These are phyloP conservation scores for Gossypium aridum DNA, from an alignment of 441 rosid species.

Conservation along the genomic window DNA sequence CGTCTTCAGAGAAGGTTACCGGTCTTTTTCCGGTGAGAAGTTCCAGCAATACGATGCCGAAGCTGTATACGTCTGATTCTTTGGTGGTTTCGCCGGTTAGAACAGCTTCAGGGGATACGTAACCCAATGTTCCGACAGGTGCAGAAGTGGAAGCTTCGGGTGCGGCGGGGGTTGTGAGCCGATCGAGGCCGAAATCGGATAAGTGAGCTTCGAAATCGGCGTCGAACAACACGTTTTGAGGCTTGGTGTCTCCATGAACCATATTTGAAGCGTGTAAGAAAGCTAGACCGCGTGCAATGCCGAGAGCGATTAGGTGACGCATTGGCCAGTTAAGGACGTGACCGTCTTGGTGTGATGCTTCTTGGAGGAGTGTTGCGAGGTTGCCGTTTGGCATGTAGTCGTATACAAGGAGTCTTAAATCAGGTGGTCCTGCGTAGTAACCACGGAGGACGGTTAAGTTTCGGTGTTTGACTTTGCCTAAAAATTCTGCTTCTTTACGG, in stretches of 20 bases:
- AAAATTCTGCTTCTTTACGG: slow-evolving; percentile 76
- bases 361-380: slow-evolving; percentile 88
- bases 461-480: slow-evolving; percentile 81
- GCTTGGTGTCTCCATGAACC: slow-evolving; percentile 72
- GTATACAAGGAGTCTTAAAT: slow-evolving; percentile 72
- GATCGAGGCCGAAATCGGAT: slow-evolving; percentile 58
- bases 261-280: slow-evolving; percentile 80
- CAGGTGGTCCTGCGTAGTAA: slow-evolving; percentile 79
- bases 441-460: slow-evolving; percentile 92
- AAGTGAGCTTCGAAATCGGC: slow-evolving; percentile 75
- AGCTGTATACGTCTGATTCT: slow-evolving; percentile 90
- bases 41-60: slow-evolving; percentile 93
- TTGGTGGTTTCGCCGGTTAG: slow-evolving; percentile 59
- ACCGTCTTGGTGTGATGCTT: slow-evolving; percentile 97
- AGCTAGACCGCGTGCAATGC: slow-evolving; percentile 83
- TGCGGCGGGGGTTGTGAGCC: slow-evolving; percentile 43
- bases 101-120: slow-evolving; percentile 75
- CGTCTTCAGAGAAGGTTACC: slow-evolving; percentile 85
- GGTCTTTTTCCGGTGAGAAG: slow-evolving; percentile 88
- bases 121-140: slow-evolving; percentile 65
- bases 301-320: slow-evolving; percentile 97
- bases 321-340: slow-evolving; percentile 98
- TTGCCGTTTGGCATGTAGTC: slow-evolving; percentile 99
- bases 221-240: slow-evolving; percentile 64
- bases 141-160: slow-evolving; percentile 75